Evolutionary conservation across 2,329 filamentous ascomycete species (phyloP), one percentile per base, ranked within the genome.

Genomic region (Trichoderma sp.): DNA sequence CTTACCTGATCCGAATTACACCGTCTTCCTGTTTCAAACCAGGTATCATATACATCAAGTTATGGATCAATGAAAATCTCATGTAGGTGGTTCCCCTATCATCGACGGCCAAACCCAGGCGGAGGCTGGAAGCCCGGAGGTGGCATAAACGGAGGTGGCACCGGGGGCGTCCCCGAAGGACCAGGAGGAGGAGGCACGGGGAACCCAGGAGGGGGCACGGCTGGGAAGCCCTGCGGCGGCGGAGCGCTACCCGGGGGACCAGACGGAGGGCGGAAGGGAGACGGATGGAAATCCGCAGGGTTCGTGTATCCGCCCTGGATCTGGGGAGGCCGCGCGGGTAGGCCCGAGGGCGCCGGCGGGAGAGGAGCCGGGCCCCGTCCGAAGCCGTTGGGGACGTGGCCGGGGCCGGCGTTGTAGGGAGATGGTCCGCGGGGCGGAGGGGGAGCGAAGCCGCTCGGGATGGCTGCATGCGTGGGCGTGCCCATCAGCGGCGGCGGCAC

Each of bases 251-350:
- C 78, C 17, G 74, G 74, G 7, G 78, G 54, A 4, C 55, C 62
- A 24, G 50, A 47, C 9, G 66, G 63, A 51, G 66, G 77, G 14
- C 78, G 77, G 72, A 77, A 78, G 67, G 72, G 71, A 30, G 78
- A 79, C 0, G 80, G 80, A 67, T 82, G 81, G 72, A 80, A 82
- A 64, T 82, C 79, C 54, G 79, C 80, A 5, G 80, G 80, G 66
- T 81, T 82, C 54, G 76, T 78, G 70, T 77, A 83, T 26, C 77
- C 78, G 26, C 69, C 76, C 39, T 81, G 81, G 58, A 78, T 78
- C 54, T 80, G 80, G 0, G 82, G 82, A 3, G 82, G 82, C 17
- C 82, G 76, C 0, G 82, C 80, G 0, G 83, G 82, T 3, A 85
- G 74, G 1, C 82, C 83, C 0, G 81, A 79, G 0, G 82, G 82